phyloP scores from a whole-genome alignment of 1,284 basidiomycete genomes.

The Grifola frondosa region DNA sequence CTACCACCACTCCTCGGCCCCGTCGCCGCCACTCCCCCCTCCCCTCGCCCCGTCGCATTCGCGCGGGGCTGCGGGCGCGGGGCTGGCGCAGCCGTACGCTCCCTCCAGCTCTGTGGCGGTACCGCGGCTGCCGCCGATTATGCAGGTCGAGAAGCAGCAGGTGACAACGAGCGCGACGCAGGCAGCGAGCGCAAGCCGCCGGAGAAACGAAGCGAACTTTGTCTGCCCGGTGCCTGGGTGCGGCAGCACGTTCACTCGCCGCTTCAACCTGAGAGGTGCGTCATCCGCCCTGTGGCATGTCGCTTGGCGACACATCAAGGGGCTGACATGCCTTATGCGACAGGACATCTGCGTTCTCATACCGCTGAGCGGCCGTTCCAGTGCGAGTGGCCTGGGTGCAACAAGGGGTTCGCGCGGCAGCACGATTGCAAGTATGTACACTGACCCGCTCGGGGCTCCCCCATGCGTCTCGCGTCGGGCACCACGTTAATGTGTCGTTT shows the following conservation, averaged over 20 bases:
- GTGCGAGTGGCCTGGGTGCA: constrained; percentile 91
- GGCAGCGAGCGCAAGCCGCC: constrained; percentile 83
- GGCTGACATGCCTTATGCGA: constrained; percentile 9
- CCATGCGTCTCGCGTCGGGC: background rate
- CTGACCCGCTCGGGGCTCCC: constrained; percentile 12
- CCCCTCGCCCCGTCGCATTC: constrained; percentile 8
- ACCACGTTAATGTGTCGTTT: constrained; percentile 13
- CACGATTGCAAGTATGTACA: constrained; percentile 90
- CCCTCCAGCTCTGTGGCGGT: constrained; percentile 39
- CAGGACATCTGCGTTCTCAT: constrained; percentile 94
- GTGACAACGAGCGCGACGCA: constrained; percentile 96
- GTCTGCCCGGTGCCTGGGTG: constrained; percentile 93
- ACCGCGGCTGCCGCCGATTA: constrained; percentile 74
- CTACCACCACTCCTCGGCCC: no score
- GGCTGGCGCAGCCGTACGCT: constrained; percentile 9
- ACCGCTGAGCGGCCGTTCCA: constrained; percentile 94
- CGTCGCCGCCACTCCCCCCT: constrained; percentile 24
- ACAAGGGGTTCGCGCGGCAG: constrained; percentile 91
- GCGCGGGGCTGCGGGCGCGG: constrained; percentile 4
- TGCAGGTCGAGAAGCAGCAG: constrained; percentile 88
- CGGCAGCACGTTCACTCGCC: constrained; percentile 90
- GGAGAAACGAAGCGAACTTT: constrained; percentile 90
- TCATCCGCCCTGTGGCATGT: constrained; percentile 11
- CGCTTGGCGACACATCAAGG: background rate
- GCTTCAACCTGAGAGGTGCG: constrained; percentile 79